These are phyloP conservation scores for Malassezia psittaci DNA, from an alignment of 1,284 basidiomycete genomes.

Conservation along the genomic window DNA sequence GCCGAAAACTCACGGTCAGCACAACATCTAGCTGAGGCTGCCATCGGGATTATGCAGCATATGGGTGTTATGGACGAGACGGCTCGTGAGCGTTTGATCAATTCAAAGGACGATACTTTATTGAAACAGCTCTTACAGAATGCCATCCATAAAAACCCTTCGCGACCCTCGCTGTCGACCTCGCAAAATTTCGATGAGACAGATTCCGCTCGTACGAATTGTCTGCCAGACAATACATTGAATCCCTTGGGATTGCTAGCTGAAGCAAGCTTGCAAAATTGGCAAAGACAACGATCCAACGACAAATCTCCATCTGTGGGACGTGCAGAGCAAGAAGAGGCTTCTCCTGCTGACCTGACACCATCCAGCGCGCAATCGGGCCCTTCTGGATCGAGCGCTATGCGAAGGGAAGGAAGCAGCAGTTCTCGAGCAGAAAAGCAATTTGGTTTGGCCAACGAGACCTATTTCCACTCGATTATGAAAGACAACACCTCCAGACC, in stretches of 20 bases:
- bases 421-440: not conserved
- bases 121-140: constrained; percentile 1
- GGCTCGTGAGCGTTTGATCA: not conserved
- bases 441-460: constrained; percentile 73
- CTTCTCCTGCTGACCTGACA: not conserved
- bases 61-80: not conserved
- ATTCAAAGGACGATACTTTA: not conserved
- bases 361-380: not conserved
- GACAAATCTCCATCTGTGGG: constrained; percentile 16
- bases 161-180: not conserved
- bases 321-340: constrained; percentile 10
- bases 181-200: not conserved
- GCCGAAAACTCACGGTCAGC: not conserved
- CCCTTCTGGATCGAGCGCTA: too few species aligned
- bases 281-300: constrained; percentile 19
- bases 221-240: constrained; percentile 50
- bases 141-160: not conserved
- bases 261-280: constrained; percentile 45
- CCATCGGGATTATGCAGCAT: not conserved
- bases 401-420: not conserved
- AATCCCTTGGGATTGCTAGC: constrained; percentile 47
- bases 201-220: constrained; percentile 53
- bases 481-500: constrained; percentile 57
- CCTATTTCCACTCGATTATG: constrained; percentile 64
- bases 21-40: constrained; percentile 2